A percentile compares a stretch with the other conserved stretches of the same genome.
Evolutionary conservation across 345 rosid genomes (phyloP).

Genomic region (Viola odorata): DNA sequence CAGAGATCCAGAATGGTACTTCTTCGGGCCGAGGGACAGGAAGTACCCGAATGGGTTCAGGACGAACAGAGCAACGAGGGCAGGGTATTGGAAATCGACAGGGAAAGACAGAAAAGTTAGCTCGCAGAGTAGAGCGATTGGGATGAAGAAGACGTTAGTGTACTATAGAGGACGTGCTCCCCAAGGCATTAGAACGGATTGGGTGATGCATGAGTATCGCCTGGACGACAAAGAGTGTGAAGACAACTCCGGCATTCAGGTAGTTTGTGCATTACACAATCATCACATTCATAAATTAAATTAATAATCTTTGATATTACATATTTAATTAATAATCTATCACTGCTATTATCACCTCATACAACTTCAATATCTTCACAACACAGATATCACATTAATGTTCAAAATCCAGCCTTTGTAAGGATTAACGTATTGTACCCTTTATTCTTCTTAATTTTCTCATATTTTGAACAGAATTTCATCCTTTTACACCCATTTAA

Average conservation of each 20-base stretch:
- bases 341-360: no score
- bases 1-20: constrained; percentile 95
- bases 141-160: constrained; percentile 94
- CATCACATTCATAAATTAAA: background rate
- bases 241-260: constrained; percentile 76
- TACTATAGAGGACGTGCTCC: constrained; percentile 91
- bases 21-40: constrained; percentile 87
- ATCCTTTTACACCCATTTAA: no score
- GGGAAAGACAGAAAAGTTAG: constrained; percentile 80
- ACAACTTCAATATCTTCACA: no score
- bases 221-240: constrained; percentile 82
- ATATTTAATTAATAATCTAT: no score
- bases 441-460: no score
- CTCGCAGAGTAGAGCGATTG: constrained; percentile 61
- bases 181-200: constrained; percentile 79
- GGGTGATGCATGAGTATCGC: constrained; percentile 97
- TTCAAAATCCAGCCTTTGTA: no score
- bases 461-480: no score
- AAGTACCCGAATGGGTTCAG: constrained; percentile 88
- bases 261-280: constrained; percentile 18
- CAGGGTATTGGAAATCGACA: constrained; percentile 88
- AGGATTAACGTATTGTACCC: no score
- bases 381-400: no score
- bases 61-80: constrained; percentile 81
- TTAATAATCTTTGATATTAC: no score